Percentiles rank a stretch among this genome's conserved stretches.
These are phyloP conservation scores for Pleurotus giganteus DNA, from an alignment of 768 basidiomycete species.

Conservation along the genomic window DNA sequence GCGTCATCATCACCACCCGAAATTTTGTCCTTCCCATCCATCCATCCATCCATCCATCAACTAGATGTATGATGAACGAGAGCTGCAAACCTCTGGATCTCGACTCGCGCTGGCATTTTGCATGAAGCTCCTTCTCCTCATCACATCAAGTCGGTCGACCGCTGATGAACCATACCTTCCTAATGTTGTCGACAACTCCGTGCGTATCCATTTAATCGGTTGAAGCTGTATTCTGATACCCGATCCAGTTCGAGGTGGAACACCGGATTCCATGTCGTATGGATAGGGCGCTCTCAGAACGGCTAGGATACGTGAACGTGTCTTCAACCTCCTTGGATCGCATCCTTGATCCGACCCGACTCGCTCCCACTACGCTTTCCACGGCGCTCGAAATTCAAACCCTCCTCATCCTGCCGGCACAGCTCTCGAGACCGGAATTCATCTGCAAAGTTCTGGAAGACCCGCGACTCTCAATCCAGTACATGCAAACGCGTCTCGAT, in stretches of 20 bases:
- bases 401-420: neutral
- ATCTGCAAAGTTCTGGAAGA: slow-evolving; percentile 6
- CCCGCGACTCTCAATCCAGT: neutral
- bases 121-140: slow-evolving; percentile 1
- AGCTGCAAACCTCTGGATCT: too few relatives aligned
- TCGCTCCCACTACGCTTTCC: neutral
- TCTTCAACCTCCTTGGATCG: neutral
- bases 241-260: neutral
- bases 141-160: neutral
- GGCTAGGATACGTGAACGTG: neutral
- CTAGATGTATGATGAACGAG: too few relatives aligned
- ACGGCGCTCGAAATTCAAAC: neutral
- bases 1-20: too few relatives aligned
- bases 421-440: neutral
- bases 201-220: neutral
- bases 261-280: neutral
- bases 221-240: neutral
- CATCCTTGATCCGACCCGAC: neutral
- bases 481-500: slow-evolving; percentile 5
- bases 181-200: neutral
- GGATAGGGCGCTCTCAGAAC: neutral
- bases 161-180: neutral
- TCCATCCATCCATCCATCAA: too few relatives aligned
- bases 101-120: neutral
- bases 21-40: too few relatives aligned